These are phyloP conservation scores for Cryptosporidium felis DNA, from an alignment of 169 alveolate genomes.

Conservation along the genomic window DNA sequence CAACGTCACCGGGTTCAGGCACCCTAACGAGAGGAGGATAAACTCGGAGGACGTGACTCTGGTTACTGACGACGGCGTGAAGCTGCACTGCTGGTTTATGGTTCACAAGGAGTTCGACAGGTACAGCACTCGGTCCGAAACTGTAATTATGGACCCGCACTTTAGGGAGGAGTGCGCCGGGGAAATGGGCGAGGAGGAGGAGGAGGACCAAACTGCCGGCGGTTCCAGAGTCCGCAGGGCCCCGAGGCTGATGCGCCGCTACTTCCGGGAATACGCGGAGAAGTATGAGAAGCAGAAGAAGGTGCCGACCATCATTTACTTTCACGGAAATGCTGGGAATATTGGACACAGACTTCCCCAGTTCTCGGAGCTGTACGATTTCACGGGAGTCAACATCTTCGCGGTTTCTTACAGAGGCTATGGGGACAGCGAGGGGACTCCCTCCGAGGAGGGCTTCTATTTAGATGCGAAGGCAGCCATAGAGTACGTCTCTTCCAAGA, in stretches of 20 bases:
- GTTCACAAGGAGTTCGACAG: slow-evolving; percentile 62
- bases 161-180: background rate
- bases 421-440: slow-evolving; percentile 83
- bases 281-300: slow-evolving; percentile 48
- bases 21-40: slow-evolving; percentile 74
- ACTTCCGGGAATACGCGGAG: background rate
- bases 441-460: slow-evolving; percentile 83
- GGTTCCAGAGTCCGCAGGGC: background rate
- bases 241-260: background rate
- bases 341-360: slow-evolving; percentile 81
- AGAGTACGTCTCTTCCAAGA: slow-evolving; percentile 73
- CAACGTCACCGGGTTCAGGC: slow-evolving; percentile 40
- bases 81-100: slow-evolving; percentile 83
- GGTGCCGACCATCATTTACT: slow-evolving; percentile 81
- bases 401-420: slow-evolving; percentile 88
- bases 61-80: slow-evolving; percentile 77
- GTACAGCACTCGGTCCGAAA: background rate
- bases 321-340: slow-evolving; percentile 90
- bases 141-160: background rate
- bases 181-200: background rate
- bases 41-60: slow-evolving; percentile 77
- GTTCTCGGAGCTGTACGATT: slow-evolving; percentile 72
- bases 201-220: background rate
- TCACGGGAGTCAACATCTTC: slow-evolving; percentile 78
- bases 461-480: slow-evolving; percentile 84